Percentiles rank a stretch among this genome's conserved stretches.
Conservation (phyloP, 371 early-diverging fungal genomes). For the Mucor saturninus region DNA sequence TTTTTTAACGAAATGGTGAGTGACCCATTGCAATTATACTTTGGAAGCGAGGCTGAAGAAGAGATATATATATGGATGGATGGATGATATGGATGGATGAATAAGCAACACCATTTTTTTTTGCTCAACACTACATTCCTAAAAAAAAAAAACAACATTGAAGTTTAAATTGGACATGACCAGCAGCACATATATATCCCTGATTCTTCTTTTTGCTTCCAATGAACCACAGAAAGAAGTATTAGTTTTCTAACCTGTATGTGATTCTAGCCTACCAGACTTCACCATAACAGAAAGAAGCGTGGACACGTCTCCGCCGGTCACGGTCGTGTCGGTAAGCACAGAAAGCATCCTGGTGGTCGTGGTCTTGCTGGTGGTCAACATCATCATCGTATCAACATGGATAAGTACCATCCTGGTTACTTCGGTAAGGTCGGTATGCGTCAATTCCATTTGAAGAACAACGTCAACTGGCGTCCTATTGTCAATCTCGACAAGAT, state of each 20-base stretch:
- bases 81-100: constrained; percentile 16
- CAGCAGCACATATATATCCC: neutral
- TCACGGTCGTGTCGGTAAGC: constrained; percentile 98
- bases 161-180: neutral
- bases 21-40: constrained; percentile 1
- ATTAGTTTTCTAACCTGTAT: neutral
- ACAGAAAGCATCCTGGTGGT: constrained; percentile 99
- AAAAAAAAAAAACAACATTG: neutral
- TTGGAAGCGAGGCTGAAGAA: constrained; percentile 16
- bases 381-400: constrained; percentile 99
- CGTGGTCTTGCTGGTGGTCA: constrained; percentile 99
- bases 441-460: constrained; percentile 98
- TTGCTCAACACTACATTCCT: no score
- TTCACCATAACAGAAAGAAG: constrained; percentile 87
- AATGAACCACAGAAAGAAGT: neutral
- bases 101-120: neutral
- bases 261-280: constrained; percentile 77
- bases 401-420: constrained; percentile 99
- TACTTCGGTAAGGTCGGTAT: constrained; percentile 99
- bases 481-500: constrained; percentile 94
- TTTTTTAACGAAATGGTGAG: constrained; percentile 43
- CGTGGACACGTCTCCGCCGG: constrained; percentile 95
- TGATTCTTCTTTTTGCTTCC: neutral
- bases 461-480: constrained; percentile 89
- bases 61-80: constrained; percentile 14